Percentiles rank a stretch among this genome's conserved stretches.
These are phyloP conservation scores for Sonneratia alba DNA, from an alignment of 345 rosid genomes.

Conservation along the genomic window DNA sequence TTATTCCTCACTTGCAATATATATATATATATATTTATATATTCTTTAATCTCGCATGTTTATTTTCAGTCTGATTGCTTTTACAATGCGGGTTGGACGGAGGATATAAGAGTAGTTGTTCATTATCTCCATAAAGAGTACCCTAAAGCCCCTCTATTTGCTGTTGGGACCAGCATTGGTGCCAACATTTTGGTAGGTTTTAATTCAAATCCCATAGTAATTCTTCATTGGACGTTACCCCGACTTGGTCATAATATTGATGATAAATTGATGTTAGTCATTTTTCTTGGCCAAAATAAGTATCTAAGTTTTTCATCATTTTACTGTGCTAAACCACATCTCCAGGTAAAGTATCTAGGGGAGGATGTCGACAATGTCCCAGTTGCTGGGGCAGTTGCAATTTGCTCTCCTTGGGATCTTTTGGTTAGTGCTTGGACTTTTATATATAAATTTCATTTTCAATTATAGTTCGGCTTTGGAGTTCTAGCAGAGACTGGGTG, in stretches of 20 bases:
- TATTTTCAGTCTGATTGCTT: slow-evolving; percentile 75
- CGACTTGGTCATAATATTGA: not conserved
- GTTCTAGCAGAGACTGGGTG: not conserved
- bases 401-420: slow-evolving; percentile 93
- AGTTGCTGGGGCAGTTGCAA: slow-evolving; percentile 68
- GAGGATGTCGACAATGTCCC: slow-evolving; percentile 70
- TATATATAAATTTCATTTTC: not conserved
- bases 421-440: slow-evolving; percentile 44
- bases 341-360: slow-evolving; percentile 91
- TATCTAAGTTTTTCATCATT: not conserved
- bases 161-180: slow-evolving; percentile 87
- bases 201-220: not conserved
- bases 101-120: slow-evolving; percentile 50
- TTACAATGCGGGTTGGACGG: slow-evolving; percentile 93
- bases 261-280: not conserved
- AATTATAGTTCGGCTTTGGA: not conserved
- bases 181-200: slow-evolving; percentile 70
- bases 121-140: slow-evolving; percentile 46
- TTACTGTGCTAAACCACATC: not conserved
- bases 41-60: not conserved
- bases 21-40: not conserved
- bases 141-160: slow-evolving; percentile 81
- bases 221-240: not conserved
- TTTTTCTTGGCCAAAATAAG: not conserved
- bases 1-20: not conserved